phyloP scores from a whole-genome alignment of 495 filamentous ascomycete species.

The Aspergillus sclerotiicarbonarius region DNA sequence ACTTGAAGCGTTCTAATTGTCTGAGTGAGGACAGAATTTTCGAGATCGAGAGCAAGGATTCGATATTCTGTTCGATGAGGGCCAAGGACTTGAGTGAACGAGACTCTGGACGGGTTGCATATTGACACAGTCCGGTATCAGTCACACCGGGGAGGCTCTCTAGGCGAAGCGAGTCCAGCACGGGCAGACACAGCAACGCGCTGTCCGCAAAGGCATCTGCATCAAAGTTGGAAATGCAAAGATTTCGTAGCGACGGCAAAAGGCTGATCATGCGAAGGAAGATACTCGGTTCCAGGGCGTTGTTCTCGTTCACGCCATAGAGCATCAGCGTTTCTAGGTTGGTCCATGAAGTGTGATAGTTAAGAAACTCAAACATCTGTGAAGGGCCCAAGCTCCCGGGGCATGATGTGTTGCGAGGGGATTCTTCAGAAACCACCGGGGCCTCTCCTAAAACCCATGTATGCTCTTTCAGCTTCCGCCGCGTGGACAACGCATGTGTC shows the following conservation, averaged over 20 bases:
- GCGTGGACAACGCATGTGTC: slow-evolving; percentile 75
- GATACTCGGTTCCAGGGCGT: slow-evolving; percentile 61
- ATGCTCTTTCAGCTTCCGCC: slow-evolving; percentile 71
- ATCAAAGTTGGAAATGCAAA: slow-evolving; percentile 73
- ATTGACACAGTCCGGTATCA: slow-evolving; percentile 70
- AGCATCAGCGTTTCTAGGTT: slow-evolving; percentile 72
- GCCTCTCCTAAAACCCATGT: slow-evolving; percentile 70
- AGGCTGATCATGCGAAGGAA: slow-evolving; percentile 67
- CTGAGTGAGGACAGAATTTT: slow-evolving; percentile 68
- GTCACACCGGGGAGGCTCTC: slow-evolving; percentile 76
- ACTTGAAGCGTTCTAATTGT: slow-evolving; percentile 61
- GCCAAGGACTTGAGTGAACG: slow-evolving; percentile 57
- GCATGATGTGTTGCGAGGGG: slow-evolving; percentile 42
- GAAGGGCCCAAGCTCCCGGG: slow-evolving; percentile 58
- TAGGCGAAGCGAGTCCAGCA: slow-evolving; percentile 70
- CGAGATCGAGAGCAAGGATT: slow-evolving; percentile 67
- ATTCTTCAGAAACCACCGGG: slow-evolving; percentile 40
- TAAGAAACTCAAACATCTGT: slow-evolving; percentile 66
- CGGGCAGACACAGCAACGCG: slow-evolving; percentile 66
- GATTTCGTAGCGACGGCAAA: slow-evolving; percentile 66
- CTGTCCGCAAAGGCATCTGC: slow-evolving; percentile 69
- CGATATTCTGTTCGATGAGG: slow-evolving; percentile 64
- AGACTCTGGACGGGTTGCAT: slow-evolving; percentile 59
- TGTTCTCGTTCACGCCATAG: slow-evolving; percentile 57
- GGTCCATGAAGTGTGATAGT: slow-evolving; percentile 68